Evolutionary conservation across 352 stramenopile genomes (phyloP).

Genomic region (Phytophthora idaei): DNA sequence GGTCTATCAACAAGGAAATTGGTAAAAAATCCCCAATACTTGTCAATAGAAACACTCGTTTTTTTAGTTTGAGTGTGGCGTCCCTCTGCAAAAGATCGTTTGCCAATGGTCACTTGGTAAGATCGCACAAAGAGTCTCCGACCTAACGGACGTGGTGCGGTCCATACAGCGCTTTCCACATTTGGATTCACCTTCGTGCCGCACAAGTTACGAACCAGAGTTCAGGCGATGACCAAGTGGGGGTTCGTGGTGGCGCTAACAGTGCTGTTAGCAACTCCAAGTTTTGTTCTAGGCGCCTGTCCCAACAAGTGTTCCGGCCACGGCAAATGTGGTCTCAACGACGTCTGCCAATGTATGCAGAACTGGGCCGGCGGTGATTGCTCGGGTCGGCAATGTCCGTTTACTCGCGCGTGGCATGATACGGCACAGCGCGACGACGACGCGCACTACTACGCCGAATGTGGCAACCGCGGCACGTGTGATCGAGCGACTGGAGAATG

Average conservation of each 20-base stretch:
- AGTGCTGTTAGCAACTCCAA: constrained; percentile 39
- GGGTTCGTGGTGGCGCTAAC: constrained; percentile 46
- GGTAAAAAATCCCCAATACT: background rate
- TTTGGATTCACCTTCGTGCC: constrained; percentile 20
- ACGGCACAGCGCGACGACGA: constrained; percentile 50
- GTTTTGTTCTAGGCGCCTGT: constrained; percentile 44
- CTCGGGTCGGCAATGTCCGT: constrained; percentile 49
- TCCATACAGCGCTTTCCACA: constrained; percentile 4
- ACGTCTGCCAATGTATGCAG: constrained; percentile 70
- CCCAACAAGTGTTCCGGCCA: constrained; percentile 68
- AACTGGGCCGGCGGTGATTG: constrained; percentile 72
- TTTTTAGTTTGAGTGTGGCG: background rate
- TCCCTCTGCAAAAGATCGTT: constrained; percentile 14
- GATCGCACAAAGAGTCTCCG: constrained; percentile 17
- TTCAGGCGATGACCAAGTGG: constrained; percentile 30
- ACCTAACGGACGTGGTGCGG: constrained; percentile 6
- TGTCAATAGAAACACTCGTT: background rate
- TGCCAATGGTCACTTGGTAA: constrained; percentile 24
- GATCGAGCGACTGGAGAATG: constrained; percentile 72
- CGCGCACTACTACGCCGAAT: constrained; percentile 60
- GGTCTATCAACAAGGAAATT: background rate
- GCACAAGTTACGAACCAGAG: constrained; percentile 5
- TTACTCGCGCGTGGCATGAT: constrained; percentile 65
- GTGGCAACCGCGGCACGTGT: constrained; percentile 78
- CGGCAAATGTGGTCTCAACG: constrained; percentile 60